Evolutionary conservation across 164 flowering plant species (phyloP), one percentile per base, ranked within the genome.

Genomic region (Magnolia kwangsiensis): DNA sequence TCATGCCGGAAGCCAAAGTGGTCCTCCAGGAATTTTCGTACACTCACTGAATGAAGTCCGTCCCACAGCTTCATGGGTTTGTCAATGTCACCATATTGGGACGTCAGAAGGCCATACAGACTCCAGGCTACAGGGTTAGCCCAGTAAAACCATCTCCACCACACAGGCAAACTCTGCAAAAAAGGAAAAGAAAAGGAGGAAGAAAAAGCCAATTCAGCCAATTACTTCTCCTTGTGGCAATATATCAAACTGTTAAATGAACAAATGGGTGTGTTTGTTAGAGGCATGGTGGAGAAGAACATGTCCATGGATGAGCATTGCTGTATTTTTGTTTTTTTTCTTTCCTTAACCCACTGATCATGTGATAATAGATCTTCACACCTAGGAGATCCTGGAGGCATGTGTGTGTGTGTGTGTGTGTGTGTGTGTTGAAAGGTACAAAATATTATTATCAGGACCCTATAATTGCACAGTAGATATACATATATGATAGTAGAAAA

Each of bases 111-210:
- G n/a, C 98, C 98, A 72, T 92, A 94, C 10, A 94, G 86, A 80
- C 86, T 90, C 98, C 98, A 94, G 18, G 98, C 87, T 20, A 94
- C 78, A 0, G 98, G 98, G 82, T 94, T 91, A 58, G 89, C 89
- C 97, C 97, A 95, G 77, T 93, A 95, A 79, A 93, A 95, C 98
- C 98, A 95, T 87, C 98, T 90, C 98, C 98, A 95, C 96, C 96
- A 94, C 63, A 86, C 82, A 14, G 98, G 99, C 59, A 95, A 90
- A 77, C 90, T 89, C 99, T 95, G 93, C 51, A 75, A 72, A 73
- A 76, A 14, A 20, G 74, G 1, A 64, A 72, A 73, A 77, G 14
- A 20, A 77, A 4, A 64, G 8, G 67, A 63, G 66, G 18, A n/a
- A 16, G 23, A 63, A 59, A 50, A 18, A 71, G 51, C 19, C 10